phyloP scores from a whole-genome alignment of 2,329 filamentous ascomycete genomes.

The Neonectria ditissima region DNA sequence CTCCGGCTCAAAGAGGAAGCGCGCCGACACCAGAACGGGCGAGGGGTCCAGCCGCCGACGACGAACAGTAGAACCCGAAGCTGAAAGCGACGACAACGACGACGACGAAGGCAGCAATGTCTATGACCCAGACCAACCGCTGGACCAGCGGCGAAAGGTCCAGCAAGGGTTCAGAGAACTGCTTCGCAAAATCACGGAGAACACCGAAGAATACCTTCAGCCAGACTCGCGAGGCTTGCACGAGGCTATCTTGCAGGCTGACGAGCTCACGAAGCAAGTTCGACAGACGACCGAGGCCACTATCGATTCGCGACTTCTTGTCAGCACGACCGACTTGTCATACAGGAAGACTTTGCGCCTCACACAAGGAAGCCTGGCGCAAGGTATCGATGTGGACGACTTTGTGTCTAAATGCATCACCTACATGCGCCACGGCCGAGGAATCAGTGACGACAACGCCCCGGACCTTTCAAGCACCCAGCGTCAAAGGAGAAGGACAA shows the following conservation, averaged over 20 bases:
- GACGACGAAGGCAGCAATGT: conserved; percentile 51
- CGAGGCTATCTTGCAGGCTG: conserved; percentile 74
- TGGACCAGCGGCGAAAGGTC: conserved; percentile 77
- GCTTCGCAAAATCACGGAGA: conserved; percentile 70
- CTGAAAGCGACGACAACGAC: conserved; percentile 36
- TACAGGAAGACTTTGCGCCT: conserved; percentile 82
- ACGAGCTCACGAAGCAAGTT: conserved; percentile 74
- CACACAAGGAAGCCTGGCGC: conserved; percentile 76
- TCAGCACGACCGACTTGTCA: conserved; percentile 82
- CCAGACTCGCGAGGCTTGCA: conserved; percentile 73
- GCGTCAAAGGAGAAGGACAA: conserved; percentile 55
- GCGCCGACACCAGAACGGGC: conserved; percentile 41
- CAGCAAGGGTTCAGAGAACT: conserved; percentile 78
- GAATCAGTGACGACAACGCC: conserved; percentile 63
- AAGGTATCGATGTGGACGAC: conserved; percentile 88
- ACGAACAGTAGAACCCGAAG: conserved; percentile 40
- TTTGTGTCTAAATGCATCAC: conserved; percentile 90
- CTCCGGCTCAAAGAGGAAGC: conserved; percentile 50
- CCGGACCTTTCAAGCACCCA: conserved; percentile 64
- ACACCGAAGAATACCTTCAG: conserved; percentile 78
- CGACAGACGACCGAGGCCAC: conserved; percentile 92
- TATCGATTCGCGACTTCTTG: conserved; percentile 87
- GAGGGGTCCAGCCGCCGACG: conserved; percentile 40
- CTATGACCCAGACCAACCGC: conserved; percentile 87
- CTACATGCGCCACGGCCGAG: conserved; percentile 81